A percentile compares a stretch with the other conserved stretches of the same genome.
Conservation (phyloP, 345 rosid genomes). For the Physaria fendleri region DNA sequence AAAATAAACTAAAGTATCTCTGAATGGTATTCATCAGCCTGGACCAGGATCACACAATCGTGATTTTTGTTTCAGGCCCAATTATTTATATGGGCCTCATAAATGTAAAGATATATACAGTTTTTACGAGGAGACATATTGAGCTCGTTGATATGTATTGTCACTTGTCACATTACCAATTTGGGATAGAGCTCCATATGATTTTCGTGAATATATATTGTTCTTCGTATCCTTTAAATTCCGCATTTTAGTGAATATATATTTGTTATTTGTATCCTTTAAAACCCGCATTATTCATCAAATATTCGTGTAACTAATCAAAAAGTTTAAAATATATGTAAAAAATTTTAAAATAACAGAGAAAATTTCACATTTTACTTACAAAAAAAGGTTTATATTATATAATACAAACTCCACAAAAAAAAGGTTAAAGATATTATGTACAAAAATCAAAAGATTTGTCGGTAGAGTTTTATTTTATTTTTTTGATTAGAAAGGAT, state of each 20-base stretch:
- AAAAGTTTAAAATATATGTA: no score
- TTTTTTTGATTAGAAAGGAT: conserved; percentile 37
- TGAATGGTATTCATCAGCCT: not conserved
- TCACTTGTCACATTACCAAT: conserved; percentile 11
- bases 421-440: not conserved
- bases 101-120: not conserved
- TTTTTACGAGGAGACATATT: not conserved
- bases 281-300: no score
- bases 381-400: not conserved
- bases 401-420: not conserved
- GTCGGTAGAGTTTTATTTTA: not conserved
- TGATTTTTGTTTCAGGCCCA: not conserved
- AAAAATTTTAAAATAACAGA: not conserved
- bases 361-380: not conserved
- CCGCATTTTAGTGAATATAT: no score
- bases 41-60: not conserved
- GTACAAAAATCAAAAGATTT: not conserved
- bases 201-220: no score
- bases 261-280: no score
- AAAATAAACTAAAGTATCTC: not conserved
- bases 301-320: no score
- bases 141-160: not conserved
- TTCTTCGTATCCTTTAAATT: no score
- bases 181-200: no score
- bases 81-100: not conserved